These are phyloP conservation scores for Malus orientalis DNA, from an alignment of 306 rosid genomes.

Conservation along the genomic window DNA sequence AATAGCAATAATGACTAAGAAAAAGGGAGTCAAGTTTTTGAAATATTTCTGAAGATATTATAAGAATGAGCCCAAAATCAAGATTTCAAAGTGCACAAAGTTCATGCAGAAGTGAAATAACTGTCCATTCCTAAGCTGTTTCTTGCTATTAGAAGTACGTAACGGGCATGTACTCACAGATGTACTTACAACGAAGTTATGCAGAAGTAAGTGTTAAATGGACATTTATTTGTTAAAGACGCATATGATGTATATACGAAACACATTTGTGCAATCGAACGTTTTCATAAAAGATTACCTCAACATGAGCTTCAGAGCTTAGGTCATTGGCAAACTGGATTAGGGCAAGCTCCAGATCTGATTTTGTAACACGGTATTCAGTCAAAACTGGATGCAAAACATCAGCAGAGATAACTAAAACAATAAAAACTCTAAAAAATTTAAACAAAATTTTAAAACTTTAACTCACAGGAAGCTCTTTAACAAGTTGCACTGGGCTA, in stretches of 20 bases:
- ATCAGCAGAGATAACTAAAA: too few species aligned
- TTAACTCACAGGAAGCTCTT: too few species aligned
- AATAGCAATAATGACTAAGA: background rate
- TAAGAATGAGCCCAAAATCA: background rate
- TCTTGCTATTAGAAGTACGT: background rate
- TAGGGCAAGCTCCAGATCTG: constrained; percentile 72
- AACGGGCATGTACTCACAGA: background rate
- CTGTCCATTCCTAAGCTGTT: background rate
- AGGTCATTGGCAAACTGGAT: constrained; percentile 87
- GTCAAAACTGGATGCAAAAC: constrained; percentile 73
- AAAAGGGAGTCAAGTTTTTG: background rate
- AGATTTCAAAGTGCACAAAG: background rate
- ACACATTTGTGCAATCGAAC: background rate
- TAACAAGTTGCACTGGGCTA: too few species aligned
- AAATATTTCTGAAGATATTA: background rate
- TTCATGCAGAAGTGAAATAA: background rate
- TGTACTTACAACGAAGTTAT: background rate
- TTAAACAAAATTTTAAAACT: too few species aligned
- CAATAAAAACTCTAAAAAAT: too few species aligned
- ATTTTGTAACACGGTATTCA: constrained; percentile 82
- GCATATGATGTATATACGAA: background rate
- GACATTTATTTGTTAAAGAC: background rate
- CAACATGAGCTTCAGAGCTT: constrained; percentile 90
- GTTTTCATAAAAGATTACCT: constrained; percentile 37
- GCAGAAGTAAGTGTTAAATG: background rate